Percentiles rank a stretch among this genome's conserved stretches.
These are phyloP conservation scores for Leersia perrieri DNA, from an alignment of 176 grass and related monocot genomes.

Conservation along the genomic window DNA sequence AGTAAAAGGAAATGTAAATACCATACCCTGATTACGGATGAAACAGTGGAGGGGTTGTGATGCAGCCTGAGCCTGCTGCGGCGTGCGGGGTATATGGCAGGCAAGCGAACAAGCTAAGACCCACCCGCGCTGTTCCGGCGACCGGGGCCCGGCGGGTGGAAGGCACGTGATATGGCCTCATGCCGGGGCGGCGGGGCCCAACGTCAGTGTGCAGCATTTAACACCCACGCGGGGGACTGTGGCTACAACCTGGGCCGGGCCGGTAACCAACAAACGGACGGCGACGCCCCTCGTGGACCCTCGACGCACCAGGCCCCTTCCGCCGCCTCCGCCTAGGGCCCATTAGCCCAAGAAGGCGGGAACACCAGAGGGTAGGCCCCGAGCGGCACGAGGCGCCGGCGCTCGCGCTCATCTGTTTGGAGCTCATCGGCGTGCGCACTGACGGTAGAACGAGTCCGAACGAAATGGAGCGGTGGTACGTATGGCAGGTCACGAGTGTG, in stretches of 20 bases:
- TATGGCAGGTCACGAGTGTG: too few relatives aligned
- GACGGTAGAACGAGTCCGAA: too few relatives aligned
- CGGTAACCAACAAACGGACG: slow-evolving; percentile 15
- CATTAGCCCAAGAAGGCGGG: not conserved
- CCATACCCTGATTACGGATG: not conserved
- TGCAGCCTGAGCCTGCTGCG: not conserved
- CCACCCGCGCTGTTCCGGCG: slow-evolving; percentile 8
- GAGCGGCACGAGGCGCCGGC: too few relatives aligned
- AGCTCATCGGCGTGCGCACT: too few relatives aligned
- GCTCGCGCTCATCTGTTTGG: too few relatives aligned
- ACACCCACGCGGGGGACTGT: not conserved
- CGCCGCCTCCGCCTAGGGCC: not conserved
- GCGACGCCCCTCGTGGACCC: not conserved
- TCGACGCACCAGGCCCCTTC: not conserved
- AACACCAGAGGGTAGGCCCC: too few relatives aligned
- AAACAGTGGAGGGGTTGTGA: not conserved
- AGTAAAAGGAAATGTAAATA: not conserved
- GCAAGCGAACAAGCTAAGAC: slow-evolving; percentile 17
- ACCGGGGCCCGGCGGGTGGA: not conserved
- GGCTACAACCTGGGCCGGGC: not conserved
- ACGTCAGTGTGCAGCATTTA: not conserved
- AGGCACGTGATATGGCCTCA: slow-evolving; percentile 21
- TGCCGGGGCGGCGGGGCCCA: not conserved
- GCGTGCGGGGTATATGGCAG: not conserved
- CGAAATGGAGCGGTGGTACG: too few relatives aligned